phyloP scores from a whole-genome alignment of 768 basidiomycete genomes.

The Boletellus sp. region DNA sequence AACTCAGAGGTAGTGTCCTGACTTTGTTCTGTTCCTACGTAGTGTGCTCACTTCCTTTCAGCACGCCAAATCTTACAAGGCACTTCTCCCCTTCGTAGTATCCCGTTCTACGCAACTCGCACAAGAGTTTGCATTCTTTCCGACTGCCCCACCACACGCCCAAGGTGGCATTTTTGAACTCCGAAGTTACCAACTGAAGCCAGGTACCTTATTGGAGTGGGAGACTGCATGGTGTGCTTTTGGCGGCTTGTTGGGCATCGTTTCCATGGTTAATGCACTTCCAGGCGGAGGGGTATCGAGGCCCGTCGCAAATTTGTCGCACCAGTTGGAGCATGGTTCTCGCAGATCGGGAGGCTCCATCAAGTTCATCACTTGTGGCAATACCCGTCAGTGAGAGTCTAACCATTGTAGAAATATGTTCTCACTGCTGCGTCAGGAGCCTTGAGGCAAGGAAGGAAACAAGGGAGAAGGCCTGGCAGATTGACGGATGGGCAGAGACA shows the following conservation, averaged over 20 bases:
- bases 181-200: constrained; percentile 81
- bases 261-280: constrained; percentile 5
- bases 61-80: constrained; percentile 66
- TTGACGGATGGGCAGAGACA: constrained; percentile 94
- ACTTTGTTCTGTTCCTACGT: neutral
- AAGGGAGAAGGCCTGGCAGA: constrained; percentile 88
- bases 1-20: constrained; percentile 55
- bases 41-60: constrained; percentile 25
- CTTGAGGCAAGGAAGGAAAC: constrained; percentile 78
- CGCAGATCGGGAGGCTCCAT: constrained; percentile 78
- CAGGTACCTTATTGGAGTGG: constrained; percentile 93
- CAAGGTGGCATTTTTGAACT: constrained; percentile 94
- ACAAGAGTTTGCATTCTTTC: constrained; percentile 95
- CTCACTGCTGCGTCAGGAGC: constrained; percentile 40
- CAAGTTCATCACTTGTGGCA: constrained; percentile 98
- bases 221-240: constrained; percentile 77
- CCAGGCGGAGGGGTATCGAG: constrained; percentile 90
- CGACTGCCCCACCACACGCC: constrained; percentile 80
- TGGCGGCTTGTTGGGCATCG: neutral
- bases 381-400: constrained; percentile 63
- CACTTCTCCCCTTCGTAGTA: constrained; percentile 71
- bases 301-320: constrained; percentile 84
- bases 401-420: constrained; percentile 6
- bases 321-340: constrained; percentile 91
- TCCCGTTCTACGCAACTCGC: constrained; percentile 75